Percentiles rank a stretch among this genome's conserved stretches.
Conservation (phyloP, 345 rosid genomes). For the Aquilaria malaccensis region DNA sequence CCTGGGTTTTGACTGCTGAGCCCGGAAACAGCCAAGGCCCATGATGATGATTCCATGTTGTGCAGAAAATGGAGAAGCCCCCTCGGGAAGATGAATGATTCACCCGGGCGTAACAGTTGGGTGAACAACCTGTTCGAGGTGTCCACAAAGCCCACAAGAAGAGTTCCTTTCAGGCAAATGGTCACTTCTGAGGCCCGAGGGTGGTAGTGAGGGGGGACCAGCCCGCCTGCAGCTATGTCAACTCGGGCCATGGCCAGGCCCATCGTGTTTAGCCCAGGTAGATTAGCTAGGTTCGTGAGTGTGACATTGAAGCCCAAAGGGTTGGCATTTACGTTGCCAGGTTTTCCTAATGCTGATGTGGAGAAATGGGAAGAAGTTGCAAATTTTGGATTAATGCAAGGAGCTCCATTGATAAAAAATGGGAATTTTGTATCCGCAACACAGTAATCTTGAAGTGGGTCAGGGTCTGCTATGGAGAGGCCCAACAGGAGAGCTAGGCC, state of each 20-base stretch:
- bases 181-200: slow-evolving; percentile 80
- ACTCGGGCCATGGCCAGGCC: slow-evolving; percentile 61
- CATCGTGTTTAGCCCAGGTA: slow-evolving; percentile 75
- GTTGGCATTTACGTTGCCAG: slow-evolving; percentile 36
- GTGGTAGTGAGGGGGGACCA: slow-evolving; percentile 54
- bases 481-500: slow-evolving; percentile 27
- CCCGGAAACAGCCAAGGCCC: slow-evolving; percentile 65
- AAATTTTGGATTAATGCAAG: slow-evolving; percentile 43
- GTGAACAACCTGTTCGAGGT: slow-evolving; percentile 43
- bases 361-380: slow-evolving; percentile 38
- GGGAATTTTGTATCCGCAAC: slow-evolving; percentile 36
- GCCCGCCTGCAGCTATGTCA: slow-evolving; percentile 37
- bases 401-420: slow-evolving; percentile 40
- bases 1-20: slow-evolving; percentile 68
- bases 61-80: slow-evolving; percentile 58
- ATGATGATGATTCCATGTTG: slow-evolving; percentile 29
- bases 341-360: slow-evolving; percentile 49
- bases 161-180: slow-evolving; percentile 41
- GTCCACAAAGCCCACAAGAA: slow-evolving; percentile 61
- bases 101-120: slow-evolving; percentile 45
- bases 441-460: slow-evolving; percentile 75
- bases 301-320: slow-evolving; percentile 54
- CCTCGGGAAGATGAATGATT: slow-evolving; percentile 63
- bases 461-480: slow-evolving; percentile 44
- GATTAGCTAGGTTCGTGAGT: slow-evolving; percentile 31